Conservation (phyloP, 345 rosid genomes). For the Erodium maritimum region DNA sequence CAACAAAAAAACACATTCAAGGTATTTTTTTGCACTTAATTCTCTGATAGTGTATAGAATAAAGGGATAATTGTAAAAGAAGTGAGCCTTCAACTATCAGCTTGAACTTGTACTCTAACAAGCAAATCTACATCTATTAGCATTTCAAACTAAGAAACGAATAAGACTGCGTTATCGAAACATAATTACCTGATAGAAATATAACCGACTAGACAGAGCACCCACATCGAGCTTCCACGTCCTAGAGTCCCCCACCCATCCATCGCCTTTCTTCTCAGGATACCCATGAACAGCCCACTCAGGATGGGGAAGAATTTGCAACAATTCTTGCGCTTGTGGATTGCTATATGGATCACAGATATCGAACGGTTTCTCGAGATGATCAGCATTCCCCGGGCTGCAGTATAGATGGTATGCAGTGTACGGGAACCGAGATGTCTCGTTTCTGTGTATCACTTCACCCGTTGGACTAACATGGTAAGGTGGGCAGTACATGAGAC, state of each 20-base stretch:
- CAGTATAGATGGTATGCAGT: constrained; percentile 40
- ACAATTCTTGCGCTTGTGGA: constrained; percentile 44
- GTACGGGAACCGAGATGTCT: constrained; percentile 29
- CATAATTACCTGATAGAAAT: constrained; percentile 35
- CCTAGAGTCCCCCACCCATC: constrained; percentile 35
- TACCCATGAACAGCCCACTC: constrained; percentile 41
- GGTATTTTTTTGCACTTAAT: too few species aligned
- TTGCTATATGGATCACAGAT: constrained; percentile 43
- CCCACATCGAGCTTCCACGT: constrained; percentile 41
- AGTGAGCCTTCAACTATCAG: too few species aligned
- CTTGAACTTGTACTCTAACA: too few species aligned
- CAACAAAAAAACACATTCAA: too few species aligned
- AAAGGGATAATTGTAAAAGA: too few species aligned
- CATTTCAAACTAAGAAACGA: background rate
- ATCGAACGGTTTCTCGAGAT: constrained; percentile 32
- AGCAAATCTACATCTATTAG: too few species aligned
- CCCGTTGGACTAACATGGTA: constrained; percentile 28
- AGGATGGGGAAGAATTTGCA: constrained; percentile 36
- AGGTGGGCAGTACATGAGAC: constrained; percentile 35
- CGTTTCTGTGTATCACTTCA: constrained; percentile 28
- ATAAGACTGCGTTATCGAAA: too few species aligned
- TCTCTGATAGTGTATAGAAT: too few species aligned
- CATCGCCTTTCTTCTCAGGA: constrained; percentile 35
- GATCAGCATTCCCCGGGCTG: constrained; percentile 33
- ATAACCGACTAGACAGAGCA: constrained; percentile 34